phyloP scores from a whole-genome alignment of 208 protist genomes.

The Trypanosoma theileri region DNA sequence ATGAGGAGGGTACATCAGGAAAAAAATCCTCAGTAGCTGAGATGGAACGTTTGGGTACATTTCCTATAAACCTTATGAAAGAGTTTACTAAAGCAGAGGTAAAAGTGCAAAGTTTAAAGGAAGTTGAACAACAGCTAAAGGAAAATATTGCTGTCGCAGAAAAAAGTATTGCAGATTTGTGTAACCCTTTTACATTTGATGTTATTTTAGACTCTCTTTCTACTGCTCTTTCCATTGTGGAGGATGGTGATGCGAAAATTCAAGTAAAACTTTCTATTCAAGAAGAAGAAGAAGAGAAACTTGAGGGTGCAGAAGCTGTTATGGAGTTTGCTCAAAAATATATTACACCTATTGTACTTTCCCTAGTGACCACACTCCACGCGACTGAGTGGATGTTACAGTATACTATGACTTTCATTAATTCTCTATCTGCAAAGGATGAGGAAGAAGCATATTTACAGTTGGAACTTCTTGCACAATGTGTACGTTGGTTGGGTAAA shows the following conservation, averaged over 20 bases:
- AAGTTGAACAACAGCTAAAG: conserved; percentile 55
- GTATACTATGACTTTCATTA: conserved; percentile 83
- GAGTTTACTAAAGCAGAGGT: conserved; percentile 24
- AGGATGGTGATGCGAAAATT: conserved; percentile 53
- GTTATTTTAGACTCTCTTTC: conserved; percentile 51
- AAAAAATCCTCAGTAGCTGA: not conserved
- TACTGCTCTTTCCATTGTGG: conserved; percentile 46
- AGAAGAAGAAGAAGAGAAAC: conserved; percentile 18
- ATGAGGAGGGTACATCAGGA: not conserved
- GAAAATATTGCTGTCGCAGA: conserved; percentile 54
- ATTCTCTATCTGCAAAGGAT: conserved; percentile 38
- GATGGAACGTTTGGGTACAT: conserved; percentile 14
- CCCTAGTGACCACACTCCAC: conserved; percentile 48
- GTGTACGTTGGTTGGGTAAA: conserved; percentile 67
- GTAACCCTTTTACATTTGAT: conserved; percentile 58
- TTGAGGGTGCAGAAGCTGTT: conserved; percentile 70
- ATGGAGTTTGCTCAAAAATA: conserved; percentile 48
- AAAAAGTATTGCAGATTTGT: conserved; percentile 39
- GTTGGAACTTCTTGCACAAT: conserved; percentile 63
- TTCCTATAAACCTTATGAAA: conserved; percentile 19
- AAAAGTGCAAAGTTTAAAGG: conserved; percentile 31
- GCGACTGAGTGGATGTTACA: conserved; percentile 83
- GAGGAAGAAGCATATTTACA: conserved; percentile 62
- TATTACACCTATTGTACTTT: conserved; percentile 45
- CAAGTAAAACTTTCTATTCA: conserved; percentile 47